Evolutionary conservation across 139 green algal genomes (phyloP).

Genomic region (Haematococcus lacustris): DNA sequence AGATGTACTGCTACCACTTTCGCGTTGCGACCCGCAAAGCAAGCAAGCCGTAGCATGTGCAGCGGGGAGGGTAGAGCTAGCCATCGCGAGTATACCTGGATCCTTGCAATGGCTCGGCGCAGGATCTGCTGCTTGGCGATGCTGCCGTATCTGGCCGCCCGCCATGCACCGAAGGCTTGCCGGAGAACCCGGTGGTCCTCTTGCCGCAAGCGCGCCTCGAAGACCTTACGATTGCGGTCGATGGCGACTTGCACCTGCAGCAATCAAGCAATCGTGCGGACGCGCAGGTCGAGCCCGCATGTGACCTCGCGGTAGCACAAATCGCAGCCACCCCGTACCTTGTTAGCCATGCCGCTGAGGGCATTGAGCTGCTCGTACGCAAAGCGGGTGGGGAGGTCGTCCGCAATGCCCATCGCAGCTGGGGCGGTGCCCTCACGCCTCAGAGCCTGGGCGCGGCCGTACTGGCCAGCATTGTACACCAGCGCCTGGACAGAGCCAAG

Average conservation of each 20-base stretch:
- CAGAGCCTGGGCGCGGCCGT: conserved; percentile 31
- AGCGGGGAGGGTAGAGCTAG: no score
- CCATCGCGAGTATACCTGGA: no score
- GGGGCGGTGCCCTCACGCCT: conserved; percentile 34
- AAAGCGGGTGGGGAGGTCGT: conserved; percentile 67
- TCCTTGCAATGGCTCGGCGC: conserved; percentile 28
- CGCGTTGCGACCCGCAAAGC: no score
- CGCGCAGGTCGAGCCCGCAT: no score
- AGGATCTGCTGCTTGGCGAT: conserved; percentile 45
- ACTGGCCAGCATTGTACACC: conserved; percentile 45
- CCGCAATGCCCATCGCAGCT: conserved; percentile 46
- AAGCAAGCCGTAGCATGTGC: no score
- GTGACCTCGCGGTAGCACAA: no score
- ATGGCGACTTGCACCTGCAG: conserved; percentile 67
- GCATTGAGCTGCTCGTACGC: conserved; percentile 68
- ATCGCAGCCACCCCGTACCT: no score
- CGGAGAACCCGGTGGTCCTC: conserved; percentile 31
- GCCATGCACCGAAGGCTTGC: conserved; percentile 47
- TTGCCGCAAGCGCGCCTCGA: conserved; percentile 45
- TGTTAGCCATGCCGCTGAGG: conserved; percentile 74
- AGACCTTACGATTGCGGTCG: conserved; percentile 67
- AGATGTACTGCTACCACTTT: no score
- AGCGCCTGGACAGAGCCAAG: conserved; percentile 37
- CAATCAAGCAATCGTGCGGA: no score
- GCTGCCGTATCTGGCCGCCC: conserved; percentile 19